These are phyloP conservation scores for Cichorium intybus DNA, from an alignment of 140 eudicot genomes.

Conservation along the genomic window DNA sequence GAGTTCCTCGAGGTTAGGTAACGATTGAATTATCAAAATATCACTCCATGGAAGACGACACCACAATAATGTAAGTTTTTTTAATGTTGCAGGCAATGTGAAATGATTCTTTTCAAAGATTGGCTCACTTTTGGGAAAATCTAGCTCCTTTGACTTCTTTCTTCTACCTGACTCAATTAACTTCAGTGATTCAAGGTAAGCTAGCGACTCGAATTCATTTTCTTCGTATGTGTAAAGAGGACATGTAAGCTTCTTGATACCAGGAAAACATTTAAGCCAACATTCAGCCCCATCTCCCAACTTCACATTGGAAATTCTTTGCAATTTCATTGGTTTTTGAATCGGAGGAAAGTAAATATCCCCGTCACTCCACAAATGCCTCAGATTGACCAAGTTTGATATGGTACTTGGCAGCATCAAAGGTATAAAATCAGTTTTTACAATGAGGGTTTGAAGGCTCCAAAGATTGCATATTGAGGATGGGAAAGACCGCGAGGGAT, in stretches of 20 bases:
- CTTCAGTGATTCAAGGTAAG: neutral
- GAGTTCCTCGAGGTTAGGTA: slow-evolving; percentile 26
- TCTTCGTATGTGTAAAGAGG: neutral
- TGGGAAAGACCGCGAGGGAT: neutral
- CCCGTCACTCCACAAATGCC: neutral
- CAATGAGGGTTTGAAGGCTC: slow-evolving; percentile 4
- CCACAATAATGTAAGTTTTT: neutral
- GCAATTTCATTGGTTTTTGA: neutral
- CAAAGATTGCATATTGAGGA: neutral
- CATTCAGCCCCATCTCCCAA: neutral
- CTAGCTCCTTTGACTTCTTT: too few relatives aligned
- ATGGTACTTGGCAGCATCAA: neutral
- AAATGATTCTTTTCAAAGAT: neutral
- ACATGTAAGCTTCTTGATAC: slow-evolving; percentile 3
- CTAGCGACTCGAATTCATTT: neutral
- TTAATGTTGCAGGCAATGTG: neutral
- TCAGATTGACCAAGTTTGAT: neutral
- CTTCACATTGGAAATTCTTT: neutral
- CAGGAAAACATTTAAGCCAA: neutral
- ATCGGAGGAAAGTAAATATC: neutral
- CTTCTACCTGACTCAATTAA: neutral
- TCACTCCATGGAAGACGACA: slow-evolving; percentile 19
- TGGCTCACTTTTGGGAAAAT: too few relatives aligned
- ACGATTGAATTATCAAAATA: slow-evolving; percentile 2
- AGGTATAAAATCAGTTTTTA: neutral